Base-by-base conservation (phyloP, 2,329 filamentous ascomycete genomes). In the Hymenoscyphus albidus region DNA sequence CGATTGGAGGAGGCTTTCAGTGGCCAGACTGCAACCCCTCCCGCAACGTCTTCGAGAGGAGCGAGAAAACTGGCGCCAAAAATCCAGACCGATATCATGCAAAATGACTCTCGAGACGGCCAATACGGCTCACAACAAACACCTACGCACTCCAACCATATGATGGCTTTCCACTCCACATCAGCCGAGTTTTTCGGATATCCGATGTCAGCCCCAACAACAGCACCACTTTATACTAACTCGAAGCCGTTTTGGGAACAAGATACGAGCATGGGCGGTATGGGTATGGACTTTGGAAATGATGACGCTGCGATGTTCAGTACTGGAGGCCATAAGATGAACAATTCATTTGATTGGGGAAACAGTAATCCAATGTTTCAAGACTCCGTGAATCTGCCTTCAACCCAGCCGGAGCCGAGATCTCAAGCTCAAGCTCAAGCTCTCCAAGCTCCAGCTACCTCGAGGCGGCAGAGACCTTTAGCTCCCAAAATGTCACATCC, bases 271-370 rank as follows among this genome's bases (percentile, higher is more conserved):
- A 83, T 87, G 80, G 75, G 73, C 51, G 80, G 77, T 31, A 86
- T 88, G 83, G 85, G 87, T 64, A 76, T 88, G 62, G 85, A 88
- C 70, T 88, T 87, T 65, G 76, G 78, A 58, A 74, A 78, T 18
- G 75, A 80, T 22, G 77, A 70, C 38, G 62, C 66, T 54, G 66
- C 62, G 7, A 71, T 74, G 62, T 74, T 74, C 39, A 70, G 68
- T 39, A 66, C 62, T 44, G 61, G 67, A 1, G 78, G 71, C 31
- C 78, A 85, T 51, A 80, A 81, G 54, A 76, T 80, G 35, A 80
- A 81, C 66, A 81, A 78, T 54, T 83, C 84, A 0, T 79, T 84
- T 62, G 85, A 87, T 73, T 88, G 85, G 85, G 80, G 80, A 58
- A 80, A 80, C 67, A 78, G 81, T 22, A 81, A 81, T 64, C 83